Evolutionary conservation across 441 rosid genomes (phyloP).

Genomic region (Bocquillonia castaneifolia): DNA sequence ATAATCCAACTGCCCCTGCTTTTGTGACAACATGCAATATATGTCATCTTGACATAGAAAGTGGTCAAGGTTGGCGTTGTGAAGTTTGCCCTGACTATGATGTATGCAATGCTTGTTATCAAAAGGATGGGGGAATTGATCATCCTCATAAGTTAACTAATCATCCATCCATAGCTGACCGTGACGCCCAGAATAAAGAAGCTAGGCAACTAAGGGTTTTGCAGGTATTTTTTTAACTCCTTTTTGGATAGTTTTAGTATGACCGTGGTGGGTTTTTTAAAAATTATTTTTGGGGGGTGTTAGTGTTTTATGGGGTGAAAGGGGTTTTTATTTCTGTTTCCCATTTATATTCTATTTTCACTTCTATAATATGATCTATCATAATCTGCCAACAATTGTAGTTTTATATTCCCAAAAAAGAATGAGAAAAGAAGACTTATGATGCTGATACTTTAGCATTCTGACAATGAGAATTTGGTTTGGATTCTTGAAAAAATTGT

Average conservation of each 20-base stretch:
- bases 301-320: not conserved
- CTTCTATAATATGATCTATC: not conserved
- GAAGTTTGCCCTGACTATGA: constrained; percentile 98
- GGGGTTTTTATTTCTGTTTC: not conserved
- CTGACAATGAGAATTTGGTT: not conserved
- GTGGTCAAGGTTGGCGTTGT: constrained; percentile 99
- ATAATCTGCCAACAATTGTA: not conserved
- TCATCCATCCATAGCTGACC: constrained; percentile 89
- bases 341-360: not conserved
- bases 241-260: not conserved
- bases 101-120: constrained; percentile 85
- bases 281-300: not conserved
- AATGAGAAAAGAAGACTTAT: not conserved
- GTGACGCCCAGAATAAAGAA: constrained; percentile 97
- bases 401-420: not conserved
- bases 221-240: constrained; percentile 51
- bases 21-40: constrained; percentile 85
- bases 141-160: constrained; percentile 99
- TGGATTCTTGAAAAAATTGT: not conserved
- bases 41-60: constrained; percentile 93
- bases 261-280: not conserved
- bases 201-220: constrained; percentile 85
- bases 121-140: constrained; percentile 81
- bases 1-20: constrained; percentile 99
- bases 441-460: not conserved